Conservation (phyloP, 2,329 filamentous ascomycete species). For the Fusarium sp. region DNA sequence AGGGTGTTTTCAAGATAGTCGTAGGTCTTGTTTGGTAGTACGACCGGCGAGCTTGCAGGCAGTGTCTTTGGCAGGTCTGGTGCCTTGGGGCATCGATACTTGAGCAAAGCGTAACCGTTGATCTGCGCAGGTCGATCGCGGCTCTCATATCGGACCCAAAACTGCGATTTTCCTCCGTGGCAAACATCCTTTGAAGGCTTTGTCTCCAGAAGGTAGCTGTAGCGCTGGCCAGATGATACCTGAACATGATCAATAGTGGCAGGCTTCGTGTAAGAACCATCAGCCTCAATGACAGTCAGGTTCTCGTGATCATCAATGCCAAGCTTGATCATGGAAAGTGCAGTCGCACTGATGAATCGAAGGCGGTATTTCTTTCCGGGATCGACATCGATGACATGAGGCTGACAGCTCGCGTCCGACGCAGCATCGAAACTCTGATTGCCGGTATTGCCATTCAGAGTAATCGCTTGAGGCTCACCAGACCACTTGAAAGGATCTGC, state of each 20-base stretch:
- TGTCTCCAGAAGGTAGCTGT: slow-evolving; percentile 24
- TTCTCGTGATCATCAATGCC: slow-evolving; percentile 17
- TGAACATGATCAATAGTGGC: slow-evolving; percentile 18
- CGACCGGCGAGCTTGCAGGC: slow-evolving; percentile 40
- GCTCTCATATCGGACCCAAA: slow-evolving; percentile 36
- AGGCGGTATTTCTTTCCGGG: slow-evolving; percentile 22
- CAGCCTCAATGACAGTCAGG: slow-evolving; percentile 30
- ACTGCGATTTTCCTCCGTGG: background rate
- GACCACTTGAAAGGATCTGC: slow-evolving; percentile 67
- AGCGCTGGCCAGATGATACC: slow-evolving; percentile 28
- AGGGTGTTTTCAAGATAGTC: slow-evolving; percentile 62
- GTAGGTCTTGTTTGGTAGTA: slow-evolving; percentile 52
- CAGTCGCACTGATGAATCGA: slow-evolving; percentile 28
- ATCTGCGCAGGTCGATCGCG: slow-evolving; percentile 30
- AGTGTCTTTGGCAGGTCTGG: slow-evolving; percentile 10
- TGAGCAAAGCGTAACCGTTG: slow-evolving; percentile 26
- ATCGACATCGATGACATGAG: slow-evolving; percentile 30
- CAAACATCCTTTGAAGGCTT: slow-evolving; percentile 7
- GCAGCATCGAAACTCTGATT: slow-evolving; percentile 28
- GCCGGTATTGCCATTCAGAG: slow-evolving; percentile 42
- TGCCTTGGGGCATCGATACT: slow-evolving; percentile 7
- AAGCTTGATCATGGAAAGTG: slow-evolving; percentile 28
- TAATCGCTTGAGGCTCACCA: slow-evolving; percentile 64
- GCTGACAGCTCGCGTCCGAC: slow-evolving; percentile 21
- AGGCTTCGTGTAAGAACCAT: slow-evolving; percentile 31